phyloP scores from a whole-genome alignment of 139 green algal species.

The Haematococcus lacustris region DNA sequence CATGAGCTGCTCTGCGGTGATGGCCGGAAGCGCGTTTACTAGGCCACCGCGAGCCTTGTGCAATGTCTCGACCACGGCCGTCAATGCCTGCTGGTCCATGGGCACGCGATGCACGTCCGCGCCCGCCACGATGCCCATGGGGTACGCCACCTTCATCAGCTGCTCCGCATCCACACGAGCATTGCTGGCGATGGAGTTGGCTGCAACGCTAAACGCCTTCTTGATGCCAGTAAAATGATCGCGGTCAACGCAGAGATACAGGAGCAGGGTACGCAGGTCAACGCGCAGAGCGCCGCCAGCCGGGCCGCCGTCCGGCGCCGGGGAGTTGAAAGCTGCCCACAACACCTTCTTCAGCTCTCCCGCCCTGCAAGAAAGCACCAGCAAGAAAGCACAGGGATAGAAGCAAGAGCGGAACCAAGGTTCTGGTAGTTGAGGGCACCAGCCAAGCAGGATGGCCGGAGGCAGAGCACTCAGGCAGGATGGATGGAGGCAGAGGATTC shows the following conservation, averaged over 20 bases:
- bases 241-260: conserved; percentile 46
- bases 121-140: conserved; percentile 18
- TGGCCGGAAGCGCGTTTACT: conserved; percentile 2
- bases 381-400: not conserved
- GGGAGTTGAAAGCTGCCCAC: conserved; percentile 32
- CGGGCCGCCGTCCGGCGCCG: not conserved
- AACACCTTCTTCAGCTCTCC: conserved; percentile 34
- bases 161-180: not conserved
- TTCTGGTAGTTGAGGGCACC: no score
- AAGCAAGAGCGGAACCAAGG: no score
- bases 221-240: conserved; percentile 43
- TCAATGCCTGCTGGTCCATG: conserved; percentile 17
- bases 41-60: conserved; percentile 18
- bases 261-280: conserved; percentile 27
- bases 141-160: conserved; percentile 35
- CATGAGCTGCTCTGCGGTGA: conserved; percentile 46
- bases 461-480: not conserved
- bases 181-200: conserved; percentile 9
- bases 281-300: conserved; percentile 8
- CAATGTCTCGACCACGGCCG: conserved; percentile 13
- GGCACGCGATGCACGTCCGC: conserved; percentile 17
- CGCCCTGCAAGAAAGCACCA: not conserved
- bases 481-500: not conserved
- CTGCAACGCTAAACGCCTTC: conserved; percentile 34
- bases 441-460: not conserved